Percentiles rank a stretch among this genome's conserved stretches.
phyloP scores from a whole-genome alignment of 371 early-diverging fungal species.

The Gilbertella persicaria region DNA sequence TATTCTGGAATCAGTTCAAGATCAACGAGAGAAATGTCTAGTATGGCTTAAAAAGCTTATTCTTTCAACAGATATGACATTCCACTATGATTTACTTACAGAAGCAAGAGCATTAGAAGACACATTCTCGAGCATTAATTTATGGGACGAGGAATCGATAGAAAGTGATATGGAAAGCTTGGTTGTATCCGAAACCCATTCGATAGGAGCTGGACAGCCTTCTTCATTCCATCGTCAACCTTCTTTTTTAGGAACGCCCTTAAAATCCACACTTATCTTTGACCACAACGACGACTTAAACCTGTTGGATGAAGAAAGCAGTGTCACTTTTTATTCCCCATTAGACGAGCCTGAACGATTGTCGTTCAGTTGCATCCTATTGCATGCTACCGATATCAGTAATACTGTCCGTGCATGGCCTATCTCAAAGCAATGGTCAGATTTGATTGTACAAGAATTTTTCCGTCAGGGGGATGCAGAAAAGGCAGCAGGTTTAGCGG shows the following conservation, averaged over 20 bases:
- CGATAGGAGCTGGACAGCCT: not conserved
- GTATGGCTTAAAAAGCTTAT: slow-evolving; percentile 38
- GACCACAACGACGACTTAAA: not conserved
- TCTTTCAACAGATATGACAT: slow-evolving; percentile 80
- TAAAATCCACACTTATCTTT: not conserved
- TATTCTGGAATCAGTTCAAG: no score
- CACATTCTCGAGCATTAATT: not conserved
- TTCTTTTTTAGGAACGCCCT: no score
- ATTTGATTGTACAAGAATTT: slow-evolving; percentile 83
- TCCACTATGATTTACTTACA: slow-evolving; percentile 73
- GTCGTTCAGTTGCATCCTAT: slow-evolving; percentile 61
- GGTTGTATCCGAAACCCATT: slow-evolving; percentile 3
- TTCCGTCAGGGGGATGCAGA: slow-evolving; percentile 90
- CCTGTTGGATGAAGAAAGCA: not conserved
- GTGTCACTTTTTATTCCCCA: not conserved
- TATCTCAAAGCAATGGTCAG: slow-evolving; percentile 87
- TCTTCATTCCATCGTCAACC: no score
- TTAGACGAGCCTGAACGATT: slow-evolving; percentile 36
- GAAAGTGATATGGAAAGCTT: no score
- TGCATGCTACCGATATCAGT: slow-evolving; percentile 89
- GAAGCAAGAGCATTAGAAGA: slow-evolving; percentile 33
- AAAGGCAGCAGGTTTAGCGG: slow-evolving; percentile 64
- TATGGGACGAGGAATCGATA: slow-evolving; percentile 3
- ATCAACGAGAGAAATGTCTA: slow-evolving; percentile 5
- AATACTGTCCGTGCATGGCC: slow-evolving; percentile 86